Evolutionary conservation across 1,139 yeast genomes (phyloP).

Genomic region (Pichia norvegensis): DNA sequence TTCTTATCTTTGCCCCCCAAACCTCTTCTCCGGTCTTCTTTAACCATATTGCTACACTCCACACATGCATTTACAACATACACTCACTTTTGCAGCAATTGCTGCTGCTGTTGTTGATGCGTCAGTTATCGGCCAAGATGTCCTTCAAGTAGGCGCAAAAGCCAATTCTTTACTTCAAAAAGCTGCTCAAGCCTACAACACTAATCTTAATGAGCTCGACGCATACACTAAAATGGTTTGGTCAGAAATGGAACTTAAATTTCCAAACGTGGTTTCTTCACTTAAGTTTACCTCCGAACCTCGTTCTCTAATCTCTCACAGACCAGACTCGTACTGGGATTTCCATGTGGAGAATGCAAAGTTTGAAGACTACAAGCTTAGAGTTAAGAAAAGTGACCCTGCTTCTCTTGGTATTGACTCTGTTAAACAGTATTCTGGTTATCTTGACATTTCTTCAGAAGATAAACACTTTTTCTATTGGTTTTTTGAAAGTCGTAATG

Average conservation of each 20-base stretch:
- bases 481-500: slow-evolving; percentile 66
- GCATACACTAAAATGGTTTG: slow-evolving; percentile 19
- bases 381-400: slow-evolving; percentile 27
- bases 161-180: slow-evolving; percentile 16
- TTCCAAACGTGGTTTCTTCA: slow-evolving; percentile 44
- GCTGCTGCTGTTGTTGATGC: neutral
- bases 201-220: slow-evolving; percentile 15
- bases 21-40: neutral
- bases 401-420: slow-evolving; percentile 35
- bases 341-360: slow-evolving; percentile 34
- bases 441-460: slow-evolving; percentile 45
- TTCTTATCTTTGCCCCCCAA: neutral
- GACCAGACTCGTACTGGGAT: slow-evolving; percentile 42
- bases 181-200: slow-evolving; percentile 14
- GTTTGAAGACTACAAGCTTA: slow-evolving; percentile 23
- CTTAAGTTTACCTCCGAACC: slow-evolving; percentile 46
- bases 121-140: neutral
- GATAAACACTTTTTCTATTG: slow-evolving; percentile 78
- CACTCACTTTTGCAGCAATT: neutral
- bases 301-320: slow-evolving; percentile 33
- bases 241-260: slow-evolving; percentile 30
- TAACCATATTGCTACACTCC: neutral
- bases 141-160: slow-evolving; percentile 3
- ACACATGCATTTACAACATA: neutral
- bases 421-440: slow-evolving; percentile 59